Percentiles rank a stretch among this genome's conserved stretches.
Evolutionary conservation across 2,329 filamentous ascomycete species (phyloP).

Genomic region (Aspergillus latus): DNA sequence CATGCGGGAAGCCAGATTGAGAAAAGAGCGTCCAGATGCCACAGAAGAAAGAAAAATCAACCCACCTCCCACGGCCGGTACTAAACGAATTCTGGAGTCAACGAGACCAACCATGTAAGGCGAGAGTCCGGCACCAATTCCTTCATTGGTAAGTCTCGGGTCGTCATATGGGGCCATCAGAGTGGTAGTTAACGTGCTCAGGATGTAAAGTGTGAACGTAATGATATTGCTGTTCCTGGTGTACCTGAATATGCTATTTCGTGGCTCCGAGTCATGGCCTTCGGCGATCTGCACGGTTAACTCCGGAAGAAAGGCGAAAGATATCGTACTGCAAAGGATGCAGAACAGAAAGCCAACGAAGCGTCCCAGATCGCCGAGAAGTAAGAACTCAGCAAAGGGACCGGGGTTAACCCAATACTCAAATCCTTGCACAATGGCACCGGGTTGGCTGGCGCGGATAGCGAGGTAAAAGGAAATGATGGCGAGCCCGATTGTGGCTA

Average conservation of each 20-base stretch:
- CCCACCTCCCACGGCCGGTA: constrained; percentile 70
- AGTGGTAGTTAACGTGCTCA: constrained; percentile 57
- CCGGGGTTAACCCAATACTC: constrained; percentile 52
- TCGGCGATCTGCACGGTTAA: constrained; percentile 56
- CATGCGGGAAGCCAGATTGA: constrained; percentile 69
- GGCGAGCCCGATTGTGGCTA: constrained; percentile 51
- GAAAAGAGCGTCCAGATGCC: constrained; percentile 73
- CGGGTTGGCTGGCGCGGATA: constrained; percentile 49
- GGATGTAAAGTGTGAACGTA: constrained; percentile 58
- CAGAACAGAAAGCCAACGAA: constrained; percentile 53
- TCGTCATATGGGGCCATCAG: constrained; percentile 61
- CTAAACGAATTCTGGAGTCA: constrained; percentile 58
- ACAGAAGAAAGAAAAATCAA: constrained; percentile 75
- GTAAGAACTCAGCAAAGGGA: constrained; percentile 50
- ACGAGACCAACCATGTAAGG: constrained; percentile 45
- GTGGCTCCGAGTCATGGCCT: constrained; percentile 50
- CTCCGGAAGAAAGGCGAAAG: constrained; percentile 56
- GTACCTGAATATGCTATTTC: constrained; percentile 54
- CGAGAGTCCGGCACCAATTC: constrained; percentile 53
- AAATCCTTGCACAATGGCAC: constrained; percentile 50
- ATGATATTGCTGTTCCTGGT: constrained; percentile 57
- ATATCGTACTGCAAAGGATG: constrained; percentile 51
- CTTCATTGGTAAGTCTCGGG: constrained; percentile 52
- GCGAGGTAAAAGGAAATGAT: constrained; percentile 53
- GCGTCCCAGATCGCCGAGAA: constrained; percentile 47